Conservation (phyloP, 306 rosid species). For the Ceratonia siliqua region DNA sequence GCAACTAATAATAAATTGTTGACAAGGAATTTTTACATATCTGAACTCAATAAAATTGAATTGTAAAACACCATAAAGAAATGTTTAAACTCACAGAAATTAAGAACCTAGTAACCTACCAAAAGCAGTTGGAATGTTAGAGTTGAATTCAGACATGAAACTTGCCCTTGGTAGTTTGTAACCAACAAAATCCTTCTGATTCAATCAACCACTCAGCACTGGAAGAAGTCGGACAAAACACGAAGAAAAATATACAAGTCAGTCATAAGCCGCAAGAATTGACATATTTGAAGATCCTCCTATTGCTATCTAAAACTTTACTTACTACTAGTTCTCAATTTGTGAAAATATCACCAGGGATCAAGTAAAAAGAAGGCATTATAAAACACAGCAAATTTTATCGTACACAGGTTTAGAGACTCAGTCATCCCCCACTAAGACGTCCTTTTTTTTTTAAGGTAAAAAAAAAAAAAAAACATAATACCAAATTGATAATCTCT, state of each 20-base stretch:
- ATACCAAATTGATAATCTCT: background rate
- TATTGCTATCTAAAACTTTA: background rate
- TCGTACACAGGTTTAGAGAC: background rate
- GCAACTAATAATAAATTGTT: background rate
- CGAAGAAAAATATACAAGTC: background rate
- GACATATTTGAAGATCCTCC: background rate
- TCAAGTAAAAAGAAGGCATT: background rate
- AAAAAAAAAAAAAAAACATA: background rate
- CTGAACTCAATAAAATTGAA: background rate
- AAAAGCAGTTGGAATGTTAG: slow-evolving; percentile 25
- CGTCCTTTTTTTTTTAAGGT: background rate
- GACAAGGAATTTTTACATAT: background rate
- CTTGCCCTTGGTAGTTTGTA: slow-evolving; percentile 23
- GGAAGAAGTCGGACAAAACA: background rate
- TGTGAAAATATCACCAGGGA: background rate
- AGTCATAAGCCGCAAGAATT: background rate
- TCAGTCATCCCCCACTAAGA: background rate
- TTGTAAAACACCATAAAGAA: background rate
- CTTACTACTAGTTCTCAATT: background rate
- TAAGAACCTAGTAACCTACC: slow-evolving; percentile 12
- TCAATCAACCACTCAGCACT: slow-evolving; percentile 13
- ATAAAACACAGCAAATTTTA: background rate
- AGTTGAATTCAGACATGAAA: slow-evolving; percentile 41
- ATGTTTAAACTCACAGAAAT: background rate
- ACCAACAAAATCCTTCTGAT: slow-evolving; percentile 4